Conservation (phyloP, 169 alveolate species). For the Ichthyophthirius multifiliis region DNA sequence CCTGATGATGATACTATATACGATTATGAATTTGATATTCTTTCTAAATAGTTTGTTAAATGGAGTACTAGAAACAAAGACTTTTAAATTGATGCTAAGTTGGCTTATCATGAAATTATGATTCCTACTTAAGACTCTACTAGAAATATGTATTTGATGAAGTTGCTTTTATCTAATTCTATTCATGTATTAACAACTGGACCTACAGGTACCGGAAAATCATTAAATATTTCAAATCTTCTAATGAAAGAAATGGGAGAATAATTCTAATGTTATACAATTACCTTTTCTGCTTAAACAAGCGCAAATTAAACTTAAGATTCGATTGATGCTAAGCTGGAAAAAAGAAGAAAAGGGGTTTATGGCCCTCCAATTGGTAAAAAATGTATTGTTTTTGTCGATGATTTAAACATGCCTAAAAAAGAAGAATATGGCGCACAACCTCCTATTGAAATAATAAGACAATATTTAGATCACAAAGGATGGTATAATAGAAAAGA, state of each 20-base stretch:
- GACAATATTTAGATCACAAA: conserved; percentile 92
- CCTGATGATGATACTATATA: conserved; percentile 79
- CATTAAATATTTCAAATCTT: conserved; percentile 78
- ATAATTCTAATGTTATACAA: conserved; percentile 69
- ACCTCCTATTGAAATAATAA: conserved; percentile 93
- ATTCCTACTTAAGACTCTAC: conserved; percentile 92
- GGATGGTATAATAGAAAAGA: conserved; percentile 94
- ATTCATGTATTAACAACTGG: conserved; percentile 91
- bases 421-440: conserved; percentile 93
- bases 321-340: conserved; percentile 86
- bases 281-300: conserved; percentile 89
- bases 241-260: conserved; percentile 85
- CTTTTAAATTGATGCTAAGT: conserved; percentile 75
- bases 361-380: conserved; percentile 93
- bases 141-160: conserved; percentile 79
- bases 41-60: conserved; percentile 68
- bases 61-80: conserved; percentile 84
- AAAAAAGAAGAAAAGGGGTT: conserved; percentile 90
- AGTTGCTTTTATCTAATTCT: conserved; percentile 74
- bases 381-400: conserved; percentile 89
- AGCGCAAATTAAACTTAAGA: conserved; percentile 86
- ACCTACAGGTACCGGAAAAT: conserved; percentile 94
- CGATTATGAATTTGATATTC: conserved; percentile 82
- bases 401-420: conserved; percentile 95
- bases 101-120: conserved; percentile 87